Evolutionary conservation across 345 rosid genomes (phyloP).

Genomic region (Leavenworthia alabamica): DNA sequence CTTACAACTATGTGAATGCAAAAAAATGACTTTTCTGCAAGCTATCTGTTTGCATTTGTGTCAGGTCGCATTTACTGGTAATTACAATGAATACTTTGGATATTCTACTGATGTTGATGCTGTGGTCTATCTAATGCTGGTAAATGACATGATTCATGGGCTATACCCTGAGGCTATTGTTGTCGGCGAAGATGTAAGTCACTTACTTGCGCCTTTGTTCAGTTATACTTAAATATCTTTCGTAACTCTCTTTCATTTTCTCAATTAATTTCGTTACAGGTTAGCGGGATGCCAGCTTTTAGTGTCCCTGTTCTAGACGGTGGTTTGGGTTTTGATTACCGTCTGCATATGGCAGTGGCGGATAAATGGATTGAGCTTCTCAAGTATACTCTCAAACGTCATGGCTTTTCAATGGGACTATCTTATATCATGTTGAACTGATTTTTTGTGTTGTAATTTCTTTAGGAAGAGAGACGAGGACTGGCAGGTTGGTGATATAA

Average conservation of each 20-base stretch:
- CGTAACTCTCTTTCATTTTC: background rate
- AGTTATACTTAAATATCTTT: background rate
- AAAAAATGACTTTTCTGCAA: background rate
- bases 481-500: constrained; percentile 75
- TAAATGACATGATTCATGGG: constrained; percentile 86
- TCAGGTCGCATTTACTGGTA: constrained; percentile 82
- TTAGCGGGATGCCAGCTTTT: constrained; percentile 98
- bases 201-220: background rate
- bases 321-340: constrained; percentile 96
- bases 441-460: constrained; percentile 5
- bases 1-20: background rate
- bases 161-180: constrained; percentile 85
- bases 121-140: constrained; percentile 86
- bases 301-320: constrained; percentile 84
- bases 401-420: background rate
- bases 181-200: constrained; percentile 93
- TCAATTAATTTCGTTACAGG: constrained; percentile 42
- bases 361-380: constrained; percentile 98
- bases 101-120: constrained; percentile 87
- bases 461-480: constrained; percentile 86
- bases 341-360: constrained; percentile 93
- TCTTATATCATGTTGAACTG: background rate
- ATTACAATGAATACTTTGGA: constrained; percentile 88
- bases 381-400: constrained; percentile 40
- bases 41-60: constrained; percentile 18